Percentiles rank a stretch among this genome's conserved stretches.
Evolutionary conservation across 495 filamentous ascomycete species (phyloP).

Genomic region (Tetracladium marchalianum): DNA sequence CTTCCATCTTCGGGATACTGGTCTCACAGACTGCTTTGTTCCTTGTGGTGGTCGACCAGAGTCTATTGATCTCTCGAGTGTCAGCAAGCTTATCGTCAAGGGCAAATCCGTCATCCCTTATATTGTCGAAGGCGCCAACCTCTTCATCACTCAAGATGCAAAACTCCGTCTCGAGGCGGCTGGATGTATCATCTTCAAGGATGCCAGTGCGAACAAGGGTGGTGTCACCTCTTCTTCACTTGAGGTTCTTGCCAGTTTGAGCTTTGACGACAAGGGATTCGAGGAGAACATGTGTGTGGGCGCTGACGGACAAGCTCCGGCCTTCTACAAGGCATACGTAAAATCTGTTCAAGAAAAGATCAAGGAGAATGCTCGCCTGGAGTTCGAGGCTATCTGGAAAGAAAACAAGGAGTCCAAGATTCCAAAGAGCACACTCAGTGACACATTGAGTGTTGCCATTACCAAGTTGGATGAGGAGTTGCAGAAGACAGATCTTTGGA

Average conservation of each 20-base stretch:
- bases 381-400: conserved; percentile 97
- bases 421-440: conserved; percentile 73
- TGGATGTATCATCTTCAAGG: conserved; percentile 91
- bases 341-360: conserved; percentile 84
- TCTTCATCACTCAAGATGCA: conserved; percentile 98
- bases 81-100: conserved; percentile 72
- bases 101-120: conserved; percentile 81
- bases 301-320: conserved; percentile 64
- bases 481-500: conserved; percentile 86
- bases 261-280: conserved; percentile 84
- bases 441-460: conserved; percentile 82
- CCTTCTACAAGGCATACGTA: conserved; percentile 90
- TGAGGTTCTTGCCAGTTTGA: conserved; percentile 87
- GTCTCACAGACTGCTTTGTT: conserved; percentile 80
- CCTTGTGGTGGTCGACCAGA: conserved; percentile 95
- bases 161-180: conserved; percentile 91
- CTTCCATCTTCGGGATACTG: conserved; percentile 74
- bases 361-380: conserved; percentile 77
- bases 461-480: conserved; percentile 92
- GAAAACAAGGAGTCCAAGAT: conserved; percentile 77
- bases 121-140: conserved; percentile 94
- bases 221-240: conserved; percentile 97
- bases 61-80: conserved; percentile 85
- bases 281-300: conserved; percentile 87
- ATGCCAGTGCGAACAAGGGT: conserved; percentile 97